Percentiles rank a stretch among this genome's conserved stretches.
Evolutionary conservation across 176 grass and related monocot species (phyloP).

Genomic region (Eragrostis curvula): DNA sequence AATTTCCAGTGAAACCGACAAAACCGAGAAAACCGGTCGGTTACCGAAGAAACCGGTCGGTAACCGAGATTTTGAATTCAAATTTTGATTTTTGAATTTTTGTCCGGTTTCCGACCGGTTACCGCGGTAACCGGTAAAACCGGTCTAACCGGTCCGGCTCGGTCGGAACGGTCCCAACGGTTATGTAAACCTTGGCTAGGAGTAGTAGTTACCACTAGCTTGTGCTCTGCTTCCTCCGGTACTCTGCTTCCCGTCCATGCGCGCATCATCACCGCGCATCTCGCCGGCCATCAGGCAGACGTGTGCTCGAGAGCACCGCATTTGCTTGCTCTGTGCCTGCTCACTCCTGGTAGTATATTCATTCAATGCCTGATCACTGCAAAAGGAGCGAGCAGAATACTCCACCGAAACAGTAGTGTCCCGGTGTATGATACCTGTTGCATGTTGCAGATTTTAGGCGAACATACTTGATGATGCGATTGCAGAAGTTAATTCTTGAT

Average conservation of each 20-base stretch:
- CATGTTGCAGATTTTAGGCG: too few species aligned
- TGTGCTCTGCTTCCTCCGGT: background rate
- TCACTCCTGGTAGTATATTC: background rate
- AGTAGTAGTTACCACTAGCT: background rate
- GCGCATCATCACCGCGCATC: slow-evolving; percentile 38
- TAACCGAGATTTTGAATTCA: too few species aligned
- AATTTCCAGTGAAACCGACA: too few species aligned
- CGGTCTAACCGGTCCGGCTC: too few species aligned
- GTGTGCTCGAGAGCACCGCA: slow-evolving; percentile 38
- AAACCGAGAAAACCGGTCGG: too few species aligned
- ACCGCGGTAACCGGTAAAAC: too few species aligned
- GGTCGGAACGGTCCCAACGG: too few species aligned
- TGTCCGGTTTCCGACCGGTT: too few species aligned
- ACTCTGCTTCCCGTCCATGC: slow-evolving; percentile 16
- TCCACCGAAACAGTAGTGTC: background rate
- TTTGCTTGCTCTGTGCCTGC: background rate
- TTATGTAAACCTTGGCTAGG: background rate
- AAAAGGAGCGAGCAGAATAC: background rate
- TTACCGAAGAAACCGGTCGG: too few species aligned
- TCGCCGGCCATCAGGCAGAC: slow-evolving; percentile 25
- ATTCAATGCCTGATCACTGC: background rate
- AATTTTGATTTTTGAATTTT: too few species aligned
- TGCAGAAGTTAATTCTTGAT: background rate
- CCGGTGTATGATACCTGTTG: background rate
- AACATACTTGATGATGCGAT: too few species aligned